These are phyloP conservation scores for Termitomyces sp. DNA, from an alignment of 768 basidiomycete species.

Conservation along the genomic window DNA sequence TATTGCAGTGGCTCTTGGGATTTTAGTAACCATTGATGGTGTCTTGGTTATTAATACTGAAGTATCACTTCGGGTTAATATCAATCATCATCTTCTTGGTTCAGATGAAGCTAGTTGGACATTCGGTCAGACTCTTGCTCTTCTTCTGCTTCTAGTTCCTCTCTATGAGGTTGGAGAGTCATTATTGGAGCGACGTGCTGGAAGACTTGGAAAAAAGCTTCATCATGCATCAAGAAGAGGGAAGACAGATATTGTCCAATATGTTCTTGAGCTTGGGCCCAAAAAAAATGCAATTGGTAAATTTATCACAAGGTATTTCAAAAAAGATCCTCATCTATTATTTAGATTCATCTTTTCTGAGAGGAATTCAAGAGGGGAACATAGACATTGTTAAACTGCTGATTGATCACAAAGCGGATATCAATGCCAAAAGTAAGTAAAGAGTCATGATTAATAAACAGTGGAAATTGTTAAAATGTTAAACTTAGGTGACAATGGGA, in stretches of 20 bases:
- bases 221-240: not conserved
- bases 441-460: too few relatives aligned
- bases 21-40: not conserved
- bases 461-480: too few relatives aligned
- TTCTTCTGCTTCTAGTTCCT: constrained; percentile 6
- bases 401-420: too few relatives aligned
- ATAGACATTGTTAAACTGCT: too few relatives aligned
- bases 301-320: too few relatives aligned
- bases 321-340: too few relatives aligned
- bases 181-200: not conserved
- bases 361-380: too few relatives aligned
- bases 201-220: not conserved
- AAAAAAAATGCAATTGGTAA: not conserved
- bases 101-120: not conserved
- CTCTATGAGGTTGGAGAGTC: not conserved
- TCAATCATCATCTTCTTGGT: not conserved
- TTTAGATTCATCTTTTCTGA: too few relatives aligned
- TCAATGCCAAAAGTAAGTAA: too few relatives aligned
- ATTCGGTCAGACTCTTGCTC: constrained; percentile 6
- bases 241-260: not conserved
- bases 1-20: not conserved
- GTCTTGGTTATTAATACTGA: not conserved
- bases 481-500: too few relatives aligned
- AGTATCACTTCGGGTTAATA: not conserved
- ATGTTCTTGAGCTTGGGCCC: not conserved